Base-by-base conservation (phyloP, 768 basidiomycete genomes). In the Hortiboletus flavorubellus region DNA sequence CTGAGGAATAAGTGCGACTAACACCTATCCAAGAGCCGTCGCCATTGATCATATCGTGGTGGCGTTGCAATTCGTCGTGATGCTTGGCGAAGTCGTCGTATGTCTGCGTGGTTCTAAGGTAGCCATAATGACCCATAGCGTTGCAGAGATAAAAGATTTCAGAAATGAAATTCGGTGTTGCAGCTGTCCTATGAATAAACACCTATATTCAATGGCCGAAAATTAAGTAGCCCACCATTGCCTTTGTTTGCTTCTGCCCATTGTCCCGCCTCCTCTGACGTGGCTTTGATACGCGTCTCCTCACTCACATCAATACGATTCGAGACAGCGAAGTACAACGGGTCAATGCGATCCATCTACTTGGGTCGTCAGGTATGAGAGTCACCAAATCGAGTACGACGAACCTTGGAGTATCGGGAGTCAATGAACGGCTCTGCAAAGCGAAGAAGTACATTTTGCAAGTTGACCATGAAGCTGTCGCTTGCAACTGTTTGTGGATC, bases 361-460 rank as follows among this genome's bases (percentile, higher is more conserved):
- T 10, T 10, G 4, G 18, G 21, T 46, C 35, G 8, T 70, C 44
- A 61, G 47, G 12, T 15, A 49, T 30, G 31, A 54, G 12, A 18
- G 33, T 18, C 26, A 43, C 12, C 11, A 52, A 16, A 50, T 57
- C 12, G 5, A 54, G 34, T 45, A 30, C 46, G 45, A 51, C 42
- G 49, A 44, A 89, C 94, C 81, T 97, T 98, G 41, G 87, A 83
- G 62, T 87, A 98, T 51, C 80, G 83, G 1, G 90, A 85, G 68
- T 98, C 96, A 79, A 98, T 92, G 64, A 98, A 96, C 0, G 96
- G 96, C 61, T 95, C 92, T 30, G 93, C 87, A 64, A 99, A 89
- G 14, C 85, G 82, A 45, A 93, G 77, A 23, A 98, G 72, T 14
- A 97, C 74, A n/a, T 78, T 79, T 61, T 95, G 90, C 33, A 95